A percentile compares a stretch with the other conserved stretches of the same genome.
phyloP scores from a whole-genome alignment of 306 rosid species.

The Trifolium pratense region DNA sequence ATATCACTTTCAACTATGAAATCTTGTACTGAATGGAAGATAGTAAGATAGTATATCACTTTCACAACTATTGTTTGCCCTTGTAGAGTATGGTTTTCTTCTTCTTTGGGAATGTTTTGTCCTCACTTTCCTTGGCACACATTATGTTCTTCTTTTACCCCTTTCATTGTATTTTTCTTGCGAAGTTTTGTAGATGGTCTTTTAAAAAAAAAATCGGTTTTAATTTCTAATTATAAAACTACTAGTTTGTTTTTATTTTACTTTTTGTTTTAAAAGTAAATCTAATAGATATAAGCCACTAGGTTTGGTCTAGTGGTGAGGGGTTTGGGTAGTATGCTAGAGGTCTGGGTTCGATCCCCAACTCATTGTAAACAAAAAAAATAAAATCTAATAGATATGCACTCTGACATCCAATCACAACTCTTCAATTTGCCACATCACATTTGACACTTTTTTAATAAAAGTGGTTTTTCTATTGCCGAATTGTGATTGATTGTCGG shows the following conservation, averaged over 20 bases:
- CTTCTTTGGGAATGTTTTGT: background rate
- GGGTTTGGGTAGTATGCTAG: too few species aligned
- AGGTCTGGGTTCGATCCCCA: too few species aligned
- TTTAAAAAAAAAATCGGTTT: too few species aligned
- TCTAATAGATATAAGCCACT: too few species aligned
- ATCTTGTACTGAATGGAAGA: background rate
- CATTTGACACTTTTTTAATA: background rate
- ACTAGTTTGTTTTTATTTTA: background rate
- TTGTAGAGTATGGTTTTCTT: background rate
- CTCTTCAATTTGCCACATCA: background rate
- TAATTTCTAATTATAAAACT: background rate
- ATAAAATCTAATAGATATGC: background rate
- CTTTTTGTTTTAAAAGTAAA: background rate
- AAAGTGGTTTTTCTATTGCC: background rate
- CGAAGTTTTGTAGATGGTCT: background rate
- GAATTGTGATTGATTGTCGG: background rate
- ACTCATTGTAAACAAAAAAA: too few species aligned
- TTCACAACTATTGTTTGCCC: slow-evolving; percentile 1
- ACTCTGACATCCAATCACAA: background rate
- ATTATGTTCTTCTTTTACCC: background rate
- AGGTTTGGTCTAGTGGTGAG: too few species aligned
- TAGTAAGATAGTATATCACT: background rate
- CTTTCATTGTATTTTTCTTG: background rate
- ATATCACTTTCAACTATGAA: slow-evolving; percentile 6
- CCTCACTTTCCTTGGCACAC: background rate